Evolutionary conservation across 1,284 basidiomycete genomes (phyloP).

Genomic region (Ganoderma multipileum): DNA sequence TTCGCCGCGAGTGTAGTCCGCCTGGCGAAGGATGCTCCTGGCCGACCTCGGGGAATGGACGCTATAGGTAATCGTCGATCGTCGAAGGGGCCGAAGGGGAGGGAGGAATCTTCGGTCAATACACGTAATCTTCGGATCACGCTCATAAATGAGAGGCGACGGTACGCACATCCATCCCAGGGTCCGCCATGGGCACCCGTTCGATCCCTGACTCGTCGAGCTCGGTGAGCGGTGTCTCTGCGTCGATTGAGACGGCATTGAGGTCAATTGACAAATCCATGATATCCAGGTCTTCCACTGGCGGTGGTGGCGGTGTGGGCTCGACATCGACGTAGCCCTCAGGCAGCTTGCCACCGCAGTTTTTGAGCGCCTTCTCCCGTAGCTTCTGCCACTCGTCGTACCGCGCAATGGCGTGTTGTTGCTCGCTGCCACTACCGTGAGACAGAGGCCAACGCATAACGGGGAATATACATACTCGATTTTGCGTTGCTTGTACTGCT

Average conservation of each 20-base stretch:
- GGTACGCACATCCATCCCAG: slow-evolving; percentile 80
- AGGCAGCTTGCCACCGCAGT: slow-evolving; percentile 71
- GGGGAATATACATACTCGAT: slow-evolving; percentile 66
- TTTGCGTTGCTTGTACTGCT: slow-evolving; percentile 91
- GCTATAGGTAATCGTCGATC: slow-evolving; percentile 46
- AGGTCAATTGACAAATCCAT: slow-evolving; percentile 88
- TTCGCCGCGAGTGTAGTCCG: slow-evolving; percentile 80
- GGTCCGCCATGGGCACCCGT: slow-evolving; percentile 88
- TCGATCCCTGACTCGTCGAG: slow-evolving; percentile 86
- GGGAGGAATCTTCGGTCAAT: slow-evolving; percentile 30
- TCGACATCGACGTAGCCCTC: slow-evolving; percentile 69
- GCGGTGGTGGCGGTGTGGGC: slow-evolving; percentile 79
- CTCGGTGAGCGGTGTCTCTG: slow-evolving; percentile 65
- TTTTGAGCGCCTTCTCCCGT: slow-evolving; percentile 75
- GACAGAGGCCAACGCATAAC: slow-evolving; percentile 20
- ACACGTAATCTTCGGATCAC: slow-evolving; percentile 32
- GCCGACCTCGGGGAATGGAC: slow-evolving; percentile 65
- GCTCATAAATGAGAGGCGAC: slow-evolving; percentile 31
- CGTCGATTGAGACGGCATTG: slow-evolving; percentile 85
- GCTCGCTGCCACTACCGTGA: slow-evolving; percentile 62
- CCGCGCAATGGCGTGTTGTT: slow-evolving; percentile 79
- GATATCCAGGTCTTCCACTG: slow-evolving; percentile 83
- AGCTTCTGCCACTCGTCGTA: slow-evolving; percentile 88
- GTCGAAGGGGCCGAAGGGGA: slow-evolving; percentile 23
- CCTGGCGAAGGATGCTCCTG: slow-evolving; percentile 57